A percentile compares a stretch with the other conserved stretches of the same genome.
phyloP scores from a whole-genome alignment of 371 early-diverging fungal species.

The Apophysomyces trapeziformis region DNA sequence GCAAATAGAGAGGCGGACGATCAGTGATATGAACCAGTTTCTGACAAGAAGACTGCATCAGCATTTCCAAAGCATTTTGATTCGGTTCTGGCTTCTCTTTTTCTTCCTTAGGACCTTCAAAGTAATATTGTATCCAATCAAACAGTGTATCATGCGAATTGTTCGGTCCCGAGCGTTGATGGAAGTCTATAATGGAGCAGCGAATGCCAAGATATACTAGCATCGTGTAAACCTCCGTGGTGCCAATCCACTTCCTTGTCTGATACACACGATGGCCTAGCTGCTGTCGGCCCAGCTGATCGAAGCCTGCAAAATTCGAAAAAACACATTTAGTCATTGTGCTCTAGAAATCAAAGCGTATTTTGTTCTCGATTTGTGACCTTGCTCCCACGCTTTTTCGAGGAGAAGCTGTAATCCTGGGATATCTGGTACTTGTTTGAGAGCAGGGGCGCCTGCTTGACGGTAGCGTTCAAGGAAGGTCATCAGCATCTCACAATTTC shows the following conservation, averaged over 20 bases:
- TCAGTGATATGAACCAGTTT: slow-evolving; percentile 27
- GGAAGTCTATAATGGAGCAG: slow-evolving; percentile 62
- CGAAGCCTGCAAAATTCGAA: slow-evolving; percentile 42
- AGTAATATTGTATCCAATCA: slow-evolving; percentile 54
- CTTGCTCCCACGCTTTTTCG: slow-evolving; percentile 63
- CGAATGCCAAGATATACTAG: slow-evolving; percentile 57
- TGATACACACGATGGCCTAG: slow-evolving; percentile 49
- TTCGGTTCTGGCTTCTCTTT: slow-evolving; percentile 18
- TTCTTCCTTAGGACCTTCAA: slow-evolving; percentile 18
- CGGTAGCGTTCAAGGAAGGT: slow-evolving; percentile 41
- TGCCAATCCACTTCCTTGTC: slow-evolving; percentile 73
- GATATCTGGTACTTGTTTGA: slow-evolving; percentile 40
- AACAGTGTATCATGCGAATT: slow-evolving; percentile 54
- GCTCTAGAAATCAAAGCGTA: background rate
- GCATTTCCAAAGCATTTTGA: background rate
- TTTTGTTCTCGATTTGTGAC: slow-evolving; percentile 13
- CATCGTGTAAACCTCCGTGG: slow-evolving; percentile 65
- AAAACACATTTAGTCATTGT: no score
- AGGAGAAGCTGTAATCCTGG: slow-evolving; percentile 53
- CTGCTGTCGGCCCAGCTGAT: slow-evolving; percentile 60
- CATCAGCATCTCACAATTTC: slow-evolving; percentile 68
- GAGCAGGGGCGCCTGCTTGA: slow-evolving; percentile 4
- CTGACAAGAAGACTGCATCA: background rate
- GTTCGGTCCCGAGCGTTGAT: slow-evolving; percentile 36
- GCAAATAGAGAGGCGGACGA: slow-evolving; percentile 69